Evolutionary conservation across 306 rosid genomes (phyloP), one percentile per base, ranked within the genome.

Genomic region (Cicer bijugum): DNA sequence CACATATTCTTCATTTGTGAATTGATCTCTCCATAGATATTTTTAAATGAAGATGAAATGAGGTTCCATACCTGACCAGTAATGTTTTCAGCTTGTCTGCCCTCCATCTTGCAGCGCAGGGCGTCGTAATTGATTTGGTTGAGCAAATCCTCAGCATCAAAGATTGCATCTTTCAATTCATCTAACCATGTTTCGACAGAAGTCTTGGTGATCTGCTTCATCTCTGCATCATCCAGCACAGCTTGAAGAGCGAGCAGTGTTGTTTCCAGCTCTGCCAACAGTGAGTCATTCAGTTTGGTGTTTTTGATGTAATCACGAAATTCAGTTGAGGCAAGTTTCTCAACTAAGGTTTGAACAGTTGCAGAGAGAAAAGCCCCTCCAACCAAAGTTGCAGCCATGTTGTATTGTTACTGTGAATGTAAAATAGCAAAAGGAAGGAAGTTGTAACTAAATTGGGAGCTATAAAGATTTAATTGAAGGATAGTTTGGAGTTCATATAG

Each of bases 1-100:
- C 55, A 72, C n/a, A 72, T 47, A 15, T 11, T 63, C 44, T 58
- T 65, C 76, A 85, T 42, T 57, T 57, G 65, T 28, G 70, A 43
- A 57, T 85, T 85, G 15, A 82, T 57, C 23, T 78, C 78, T 47
- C 69, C 43, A 17, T 57, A 50, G 46, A 83, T 71, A 10, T 58
- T 82, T 17, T 71, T 81, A 48, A 64, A 72, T 42, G 82, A 40
- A 38, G 28, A 28, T 7, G 62, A 44, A 12, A 85, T 67, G 51
- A 79, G 71, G 14, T 75, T 85, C 85, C 84, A 82, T 57, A 84
- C 81, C 85, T 53, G 64, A 37, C 45, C 42, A 0, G 67, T 39
- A 33, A 2, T 9, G 37, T 61, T 73, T 50, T 37, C 42, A 6
- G 52, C 9, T 20, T 35, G 40, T 1, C 11, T 23, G 4, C 11